A percentile compares a stretch with the other conserved stretches of the same genome.
Evolutionary conservation across 495 filamentous ascomycete genomes (phyloP).

Genomic region (Jackrogersella minutella): DNA sequence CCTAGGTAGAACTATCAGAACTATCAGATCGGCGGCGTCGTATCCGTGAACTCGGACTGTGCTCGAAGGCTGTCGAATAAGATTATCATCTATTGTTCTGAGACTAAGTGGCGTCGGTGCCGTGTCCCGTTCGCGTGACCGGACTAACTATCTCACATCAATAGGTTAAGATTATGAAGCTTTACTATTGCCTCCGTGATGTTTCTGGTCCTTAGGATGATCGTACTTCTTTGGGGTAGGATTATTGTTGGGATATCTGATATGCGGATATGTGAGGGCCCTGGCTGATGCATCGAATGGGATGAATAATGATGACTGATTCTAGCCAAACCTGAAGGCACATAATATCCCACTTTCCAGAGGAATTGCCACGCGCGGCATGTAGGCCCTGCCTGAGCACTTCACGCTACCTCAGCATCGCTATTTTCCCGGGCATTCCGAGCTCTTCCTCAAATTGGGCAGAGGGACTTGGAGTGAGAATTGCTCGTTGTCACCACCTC

Average conservation of each 20-base stretch:
- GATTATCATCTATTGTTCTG: background rate
- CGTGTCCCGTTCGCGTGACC: background rate
- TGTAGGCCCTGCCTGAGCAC: too few species aligned
- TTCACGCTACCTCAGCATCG: background rate
- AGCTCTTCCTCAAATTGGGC: too few species aligned
- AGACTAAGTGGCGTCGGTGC: background rate
- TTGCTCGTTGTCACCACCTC: too few species aligned
- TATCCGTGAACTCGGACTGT: conserved; percentile 4
- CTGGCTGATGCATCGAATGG: background rate
- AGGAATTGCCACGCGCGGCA: too few species aligned
- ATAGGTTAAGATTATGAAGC: background rate
- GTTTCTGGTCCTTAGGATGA: background rate
- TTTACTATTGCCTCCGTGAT: background rate
- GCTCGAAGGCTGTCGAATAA: conserved; percentile 1
- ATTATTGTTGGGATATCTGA: background rate
- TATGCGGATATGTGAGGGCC: background rate
- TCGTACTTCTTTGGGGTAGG: background rate
- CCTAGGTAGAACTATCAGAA: background rate
- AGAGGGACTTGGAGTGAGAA: too few species aligned
- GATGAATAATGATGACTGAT: background rate
- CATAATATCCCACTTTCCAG: too few species aligned
- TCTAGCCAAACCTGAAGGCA: background rate
- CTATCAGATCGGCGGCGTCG: conserved; percentile 15
- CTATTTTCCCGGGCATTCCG: too few species aligned
- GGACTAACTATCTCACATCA: background rate